Conservation (phyloP, 2,329 filamentous ascomycete genomes). For the Furcasterigmium furcatum region DNA sequence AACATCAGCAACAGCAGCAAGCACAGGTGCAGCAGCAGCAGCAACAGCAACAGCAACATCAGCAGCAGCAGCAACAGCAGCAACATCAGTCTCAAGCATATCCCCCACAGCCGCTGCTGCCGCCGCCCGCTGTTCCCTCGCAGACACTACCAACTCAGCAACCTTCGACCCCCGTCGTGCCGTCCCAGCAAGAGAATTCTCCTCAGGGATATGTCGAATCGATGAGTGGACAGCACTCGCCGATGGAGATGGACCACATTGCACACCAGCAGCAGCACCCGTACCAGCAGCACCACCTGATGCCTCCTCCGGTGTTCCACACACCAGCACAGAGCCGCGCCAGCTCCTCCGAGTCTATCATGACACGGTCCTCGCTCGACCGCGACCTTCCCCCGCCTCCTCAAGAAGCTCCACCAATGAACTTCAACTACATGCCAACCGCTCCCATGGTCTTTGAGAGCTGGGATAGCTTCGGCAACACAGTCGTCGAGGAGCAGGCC, state of each 20-base stretch:
- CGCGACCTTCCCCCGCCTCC: slow-evolving; percentile 14
- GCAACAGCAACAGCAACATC: slow-evolving; percentile 11
- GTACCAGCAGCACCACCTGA: slow-evolving; percentile 8
- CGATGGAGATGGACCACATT: neutral
- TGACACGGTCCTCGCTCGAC: slow-evolving; percentile 11
- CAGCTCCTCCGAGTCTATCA: slow-evolving; percentile 8
- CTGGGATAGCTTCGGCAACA: slow-evolving; percentile 34
- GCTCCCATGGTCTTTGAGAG: slow-evolving; percentile 34
- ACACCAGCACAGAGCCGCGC: slow-evolving; percentile 6
- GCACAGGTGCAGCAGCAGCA: slow-evolving; percentile 18
- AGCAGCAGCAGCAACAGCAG: neutral
- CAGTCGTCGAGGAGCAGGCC: slow-evolving; percentile 26
- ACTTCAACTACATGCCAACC: slow-evolving; percentile 37
- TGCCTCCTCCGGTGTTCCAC: slow-evolving; percentile 11
- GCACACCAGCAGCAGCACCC: slow-evolving; percentile 1
- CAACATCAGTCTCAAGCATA: slow-evolving; percentile 7
- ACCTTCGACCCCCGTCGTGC: slow-evolving; percentile 9
- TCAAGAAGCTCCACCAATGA: slow-evolving; percentile 25
- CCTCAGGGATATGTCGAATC: slow-evolving; percentile 9
- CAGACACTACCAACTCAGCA: slow-evolving; percentile 13
- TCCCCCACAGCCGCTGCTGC: slow-evolving; percentile 11
- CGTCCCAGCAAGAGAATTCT: slow-evolving; percentile 9
- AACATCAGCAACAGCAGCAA: slow-evolving; percentile 12
- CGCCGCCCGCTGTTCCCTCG: slow-evolving; percentile 12
- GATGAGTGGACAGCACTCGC: slow-evolving; percentile 10